Conservation (phyloP, 257 asterid genomes). For the Solanum chiquidenum region DNA sequence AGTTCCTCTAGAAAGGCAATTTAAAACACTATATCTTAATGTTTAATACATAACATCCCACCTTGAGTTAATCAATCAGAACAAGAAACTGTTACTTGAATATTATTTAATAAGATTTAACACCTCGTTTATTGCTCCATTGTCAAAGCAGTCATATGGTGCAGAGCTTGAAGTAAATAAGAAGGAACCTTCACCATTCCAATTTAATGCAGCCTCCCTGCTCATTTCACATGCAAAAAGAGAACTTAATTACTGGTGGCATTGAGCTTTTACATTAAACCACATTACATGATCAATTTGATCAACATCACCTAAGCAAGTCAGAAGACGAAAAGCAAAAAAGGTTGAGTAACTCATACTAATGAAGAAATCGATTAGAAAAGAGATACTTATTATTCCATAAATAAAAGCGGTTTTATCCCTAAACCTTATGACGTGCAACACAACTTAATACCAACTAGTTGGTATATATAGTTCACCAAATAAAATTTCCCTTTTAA, state of each 20-base stretch:
- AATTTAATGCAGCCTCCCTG: slow-evolving; percentile 80
- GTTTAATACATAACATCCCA: neutral
- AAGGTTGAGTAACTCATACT: neutral
- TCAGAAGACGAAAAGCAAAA: neutral
- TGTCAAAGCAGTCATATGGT: slow-evolving; percentile 74
- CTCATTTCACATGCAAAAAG: neutral
- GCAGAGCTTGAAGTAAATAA: slow-evolving; percentile 95
- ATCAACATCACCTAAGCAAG: neutral
- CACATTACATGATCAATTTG: neutral
- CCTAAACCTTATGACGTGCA: neutral
- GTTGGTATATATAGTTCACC: neutral
- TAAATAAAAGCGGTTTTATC: neutral
- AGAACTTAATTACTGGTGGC: neutral
- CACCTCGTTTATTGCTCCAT: slow-evolving; percentile 90
- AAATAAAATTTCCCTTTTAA: neutral
- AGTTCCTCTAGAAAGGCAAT: neutral
- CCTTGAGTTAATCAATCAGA: neutral
- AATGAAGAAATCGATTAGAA: neutral
- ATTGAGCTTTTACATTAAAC: neutral
- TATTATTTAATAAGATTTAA: slow-evolving; percentile 10
- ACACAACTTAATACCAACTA: neutral
- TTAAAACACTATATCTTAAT: neutral
- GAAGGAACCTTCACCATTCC: slow-evolving; percentile 96
- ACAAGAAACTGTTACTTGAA: neutral
- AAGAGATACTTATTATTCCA: neutral